These are phyloP conservation scores for Pseudonitzschia delicatissima DNA, from an alignment of 108 stramenopile species.

Conservation along the genomic window DNA sequence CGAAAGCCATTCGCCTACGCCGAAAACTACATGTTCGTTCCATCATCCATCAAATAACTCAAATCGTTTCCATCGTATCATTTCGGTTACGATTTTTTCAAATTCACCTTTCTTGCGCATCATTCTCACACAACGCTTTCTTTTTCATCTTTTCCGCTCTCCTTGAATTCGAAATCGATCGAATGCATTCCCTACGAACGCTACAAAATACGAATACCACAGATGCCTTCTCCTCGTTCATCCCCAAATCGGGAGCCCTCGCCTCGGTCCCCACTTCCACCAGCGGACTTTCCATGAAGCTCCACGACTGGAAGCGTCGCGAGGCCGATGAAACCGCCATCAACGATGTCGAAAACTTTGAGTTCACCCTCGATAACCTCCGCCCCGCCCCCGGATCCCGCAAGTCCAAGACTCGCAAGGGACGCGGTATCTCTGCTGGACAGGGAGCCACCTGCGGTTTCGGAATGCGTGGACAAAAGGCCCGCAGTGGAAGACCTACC, in stretches of 20 bases:
- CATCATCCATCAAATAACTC: too few relatives aligned
- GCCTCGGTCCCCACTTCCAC: constrained; percentile 19
- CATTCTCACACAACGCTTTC: background rate
- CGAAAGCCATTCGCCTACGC: too few relatives aligned
- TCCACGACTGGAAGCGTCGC: constrained; percentile 95
- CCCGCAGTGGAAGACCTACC: constrained; percentile 79
- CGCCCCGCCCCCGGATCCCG: constrained; percentile 82
- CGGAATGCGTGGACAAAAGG: constrained; percentile 98
- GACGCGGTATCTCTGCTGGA: constrained; percentile 96
- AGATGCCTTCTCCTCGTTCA: constrained; percentile 13
- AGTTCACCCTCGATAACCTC: constrained; percentile 77
- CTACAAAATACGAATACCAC: background rate
- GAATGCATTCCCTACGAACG: background rate
- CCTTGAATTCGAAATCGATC: background rate
- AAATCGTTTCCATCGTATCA: too few relatives aligned
- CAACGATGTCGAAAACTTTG: constrained; percentile 64
- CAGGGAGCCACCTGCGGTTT: constrained; percentile 97
- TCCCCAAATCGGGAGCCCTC: background rate
- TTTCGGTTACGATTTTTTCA: too few relatives aligned
- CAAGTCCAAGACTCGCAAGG: constrained; percentile 83
- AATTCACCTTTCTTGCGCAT: too few relatives aligned
- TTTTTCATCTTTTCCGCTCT: background rate
- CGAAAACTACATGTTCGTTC: too few relatives aligned
- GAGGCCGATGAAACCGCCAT: constrained; percentile 74
- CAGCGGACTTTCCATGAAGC: constrained; percentile 72